Evolutionary conservation across 2,329 filamentous ascomycete species (phyloP).

Genomic region (Paecilomyces sp.): DNA sequence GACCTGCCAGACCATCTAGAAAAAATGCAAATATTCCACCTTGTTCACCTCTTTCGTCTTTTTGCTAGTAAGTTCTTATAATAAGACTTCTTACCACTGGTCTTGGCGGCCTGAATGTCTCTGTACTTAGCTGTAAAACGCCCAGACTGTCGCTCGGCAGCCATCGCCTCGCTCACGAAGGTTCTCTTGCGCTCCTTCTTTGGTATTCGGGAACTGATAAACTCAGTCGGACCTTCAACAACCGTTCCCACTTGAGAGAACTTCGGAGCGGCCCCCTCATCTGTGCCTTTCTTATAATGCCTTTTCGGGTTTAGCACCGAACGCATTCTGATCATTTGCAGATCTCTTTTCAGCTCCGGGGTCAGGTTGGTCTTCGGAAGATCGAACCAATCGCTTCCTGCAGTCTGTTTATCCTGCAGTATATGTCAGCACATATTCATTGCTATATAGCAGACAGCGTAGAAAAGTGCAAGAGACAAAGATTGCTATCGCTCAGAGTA

Average conservation of each 20-base stretch:
- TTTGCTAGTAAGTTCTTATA: slow-evolving; percentile 72
- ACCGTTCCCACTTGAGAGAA: slow-evolving; percentile 87
- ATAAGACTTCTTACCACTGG: slow-evolving; percentile 79
- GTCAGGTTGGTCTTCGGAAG: slow-evolving; percentile 79
- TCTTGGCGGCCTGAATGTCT: slow-evolving; percentile 74
- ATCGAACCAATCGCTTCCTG: slow-evolving; percentile 80
- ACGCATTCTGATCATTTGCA: slow-evolving; percentile 85
- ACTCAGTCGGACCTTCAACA: slow-evolving; percentile 82
- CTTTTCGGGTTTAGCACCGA: slow-evolving; percentile 81
- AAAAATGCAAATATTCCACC: not conserved
- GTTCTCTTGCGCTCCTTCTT: slow-evolving; percentile 85
- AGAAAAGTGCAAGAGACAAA: slow-evolving; percentile 14
- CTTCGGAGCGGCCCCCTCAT: slow-evolving; percentile 64
- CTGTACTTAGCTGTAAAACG: slow-evolving; percentile 84
- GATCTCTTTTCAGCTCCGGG: slow-evolving; percentile 76
- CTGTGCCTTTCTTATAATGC: slow-evolving; percentile 80
- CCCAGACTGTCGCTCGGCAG: slow-evolving; percentile 55
- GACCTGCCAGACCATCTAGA: not conserved
- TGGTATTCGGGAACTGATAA: slow-evolving; percentile 69
- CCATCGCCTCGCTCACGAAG: slow-evolving; percentile 76
- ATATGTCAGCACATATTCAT: slow-evolving; percentile 6
- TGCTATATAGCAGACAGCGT: slow-evolving; percentile 1
- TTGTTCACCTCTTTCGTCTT: slow-evolving; percentile 15
- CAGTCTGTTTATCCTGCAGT: slow-evolving; percentile 52
- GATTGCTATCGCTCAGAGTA: slow-evolving; percentile 53